Evolutionary conservation across 2,329 filamentous ascomycete genomes (phyloP).

Genomic region (Cytospora paraplurivora): DNA sequence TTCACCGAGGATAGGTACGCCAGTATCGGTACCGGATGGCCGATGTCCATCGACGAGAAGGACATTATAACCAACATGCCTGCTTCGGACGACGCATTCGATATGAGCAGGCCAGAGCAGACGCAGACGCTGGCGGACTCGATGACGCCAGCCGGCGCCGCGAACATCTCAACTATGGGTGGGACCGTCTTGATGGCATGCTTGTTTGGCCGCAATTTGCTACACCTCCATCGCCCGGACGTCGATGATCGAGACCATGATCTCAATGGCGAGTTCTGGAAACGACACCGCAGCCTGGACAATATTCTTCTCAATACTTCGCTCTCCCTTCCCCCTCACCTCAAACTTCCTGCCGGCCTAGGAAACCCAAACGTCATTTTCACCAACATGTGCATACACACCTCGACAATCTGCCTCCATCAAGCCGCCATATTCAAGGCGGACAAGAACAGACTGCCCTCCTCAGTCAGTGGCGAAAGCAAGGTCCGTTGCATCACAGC

Average conservation of each 20-base stretch:
- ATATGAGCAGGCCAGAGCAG: conserved; percentile 74
- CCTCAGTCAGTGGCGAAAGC: conserved; percentile 80
- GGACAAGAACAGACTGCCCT: conserved; percentile 80
- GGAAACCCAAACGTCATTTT: conserved; percentile 85
- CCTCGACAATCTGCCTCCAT: conserved; percentile 94
- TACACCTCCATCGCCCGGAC: conserved; percentile 86
- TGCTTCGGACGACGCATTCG: conserved; percentile 79
- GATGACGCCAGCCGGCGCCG: conserved; percentile 70
- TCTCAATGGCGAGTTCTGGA: conserved; percentile 94
- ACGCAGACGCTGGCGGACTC: conserved; percentile 71
- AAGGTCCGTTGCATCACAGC: conserved; percentile 92
- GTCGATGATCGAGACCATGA: conserved; percentile 81
- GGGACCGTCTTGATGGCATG: conserved; percentile 84
- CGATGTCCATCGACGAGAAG: conserved; percentile 87
- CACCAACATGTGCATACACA: conserved; percentile 95
- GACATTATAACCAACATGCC: conserved; percentile 90
- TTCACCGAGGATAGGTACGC: conserved; percentile 91
- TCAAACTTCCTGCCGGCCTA: conserved; percentile 78
- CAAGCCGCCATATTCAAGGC: conserved; percentile 98
- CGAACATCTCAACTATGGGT: conserved; percentile 74
- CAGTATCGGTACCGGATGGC: conserved; percentile 96
- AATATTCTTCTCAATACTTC: conserved; percentile 87
- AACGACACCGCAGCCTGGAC: conserved; percentile 84
- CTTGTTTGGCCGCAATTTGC: conserved; percentile 86
- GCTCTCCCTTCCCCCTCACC: conserved; percentile 75